Percentiles rank a stretch among this genome's conserved stretches.
Evolutionary conservation across 805 yeast species (phyloP).

Genomic region (Clavispora vitiphila): DNA sequence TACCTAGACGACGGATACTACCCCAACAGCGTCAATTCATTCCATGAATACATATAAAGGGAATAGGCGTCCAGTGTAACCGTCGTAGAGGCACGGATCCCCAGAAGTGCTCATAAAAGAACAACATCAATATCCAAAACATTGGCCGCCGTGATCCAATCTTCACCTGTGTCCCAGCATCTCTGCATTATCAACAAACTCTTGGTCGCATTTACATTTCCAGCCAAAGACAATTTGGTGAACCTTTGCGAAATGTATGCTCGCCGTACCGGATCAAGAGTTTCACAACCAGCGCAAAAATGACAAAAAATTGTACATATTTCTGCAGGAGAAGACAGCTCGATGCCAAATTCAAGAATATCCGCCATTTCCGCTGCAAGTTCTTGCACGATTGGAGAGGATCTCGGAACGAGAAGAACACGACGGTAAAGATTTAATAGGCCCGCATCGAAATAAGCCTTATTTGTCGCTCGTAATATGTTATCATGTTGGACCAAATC

Average conservation of each 20-base stretch:
- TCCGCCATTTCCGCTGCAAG: constrained; percentile 37
- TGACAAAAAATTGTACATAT: constrained; percentile 51
- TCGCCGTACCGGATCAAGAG: constrained; percentile 31
- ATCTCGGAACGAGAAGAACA: constrained; percentile 43
- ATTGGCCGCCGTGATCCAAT: constrained; percentile 47
- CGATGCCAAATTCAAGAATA: constrained; percentile 35
- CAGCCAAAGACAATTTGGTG: constrained; percentile 35
- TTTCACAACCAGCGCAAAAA: constrained; percentile 59
- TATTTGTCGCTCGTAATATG: constrained; percentile 44
- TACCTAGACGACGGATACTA: no score
- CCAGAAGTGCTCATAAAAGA: constrained; percentile 36
- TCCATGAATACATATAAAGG: no score
- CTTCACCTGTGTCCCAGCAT: constrained; percentile 51
- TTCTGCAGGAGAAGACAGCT: constrained; percentile 46
- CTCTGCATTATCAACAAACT: constrained; percentile 44
- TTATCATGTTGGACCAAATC: constrained; percentile 26
- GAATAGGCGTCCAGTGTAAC: no score
- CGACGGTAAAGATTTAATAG: constrained; percentile 54
- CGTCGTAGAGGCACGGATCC: no score
- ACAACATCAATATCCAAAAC: constrained; percentile 41
- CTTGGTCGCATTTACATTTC: constrained; percentile 39
- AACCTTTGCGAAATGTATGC: constrained; percentile 37
- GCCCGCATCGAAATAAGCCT: constrained; percentile 49
- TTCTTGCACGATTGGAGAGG: constrained; percentile 44
- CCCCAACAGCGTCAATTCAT: no score